Conservation (phyloP, 1,284 basidiomycete species). For the Golubevia pallescens region DNA sequence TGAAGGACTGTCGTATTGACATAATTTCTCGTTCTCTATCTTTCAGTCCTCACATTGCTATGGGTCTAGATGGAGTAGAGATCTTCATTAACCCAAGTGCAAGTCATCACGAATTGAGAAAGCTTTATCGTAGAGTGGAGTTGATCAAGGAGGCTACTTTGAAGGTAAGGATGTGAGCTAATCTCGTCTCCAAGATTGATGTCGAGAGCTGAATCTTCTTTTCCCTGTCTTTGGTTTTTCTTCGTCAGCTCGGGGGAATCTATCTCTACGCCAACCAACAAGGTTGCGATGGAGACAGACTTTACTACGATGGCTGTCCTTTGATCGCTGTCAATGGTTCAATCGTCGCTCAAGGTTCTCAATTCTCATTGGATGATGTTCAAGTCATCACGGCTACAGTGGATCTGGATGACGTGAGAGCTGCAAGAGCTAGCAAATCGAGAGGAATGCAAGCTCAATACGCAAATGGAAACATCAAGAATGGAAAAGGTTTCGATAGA, state of each 20-base stretch:
- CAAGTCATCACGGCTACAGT: slow-evolving; percentile 94
- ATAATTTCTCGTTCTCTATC: slow-evolving; percentile 3
- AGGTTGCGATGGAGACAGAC: slow-evolving; percentile 94
- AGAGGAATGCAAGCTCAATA: slow-evolving; percentile 87
- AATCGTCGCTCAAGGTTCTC: slow-evolving; percentile 90
- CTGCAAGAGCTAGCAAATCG: slow-evolving; percentile 77
- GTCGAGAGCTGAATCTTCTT: slow-evolving; percentile 2
- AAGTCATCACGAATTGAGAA: slow-evolving; percentile 95
- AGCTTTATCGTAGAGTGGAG: slow-evolving; percentile 87
- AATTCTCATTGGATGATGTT: slow-evolving; percentile 93
- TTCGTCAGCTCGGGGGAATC: slow-evolving; percentile 81
- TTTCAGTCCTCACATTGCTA: slow-evolving; percentile 85
- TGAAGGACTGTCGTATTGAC: slow-evolving; percentile 8
- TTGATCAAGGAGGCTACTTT: slow-evolving; percentile 95
- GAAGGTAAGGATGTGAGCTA: slow-evolving; percentile 71
- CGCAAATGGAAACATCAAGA: slow-evolving; percentile 76
- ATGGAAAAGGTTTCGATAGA: slow-evolving; percentile 74
- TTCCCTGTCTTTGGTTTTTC: neutral
- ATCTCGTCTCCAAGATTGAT: slow-evolving; percentile 1
- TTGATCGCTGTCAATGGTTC: slow-evolving; percentile 93
- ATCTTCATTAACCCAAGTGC: slow-evolving; percentile 98
- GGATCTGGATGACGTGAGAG: slow-evolving; percentile 90
- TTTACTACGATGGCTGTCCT: slow-evolving; percentile 97
- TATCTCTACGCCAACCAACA: slow-evolving; percentile 99
- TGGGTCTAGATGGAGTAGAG: slow-evolving; percentile 97